phyloP scores from a whole-genome alignment of 2,329 filamentous ascomycete genomes.

The Pyrenochaeta sp. region DNA sequence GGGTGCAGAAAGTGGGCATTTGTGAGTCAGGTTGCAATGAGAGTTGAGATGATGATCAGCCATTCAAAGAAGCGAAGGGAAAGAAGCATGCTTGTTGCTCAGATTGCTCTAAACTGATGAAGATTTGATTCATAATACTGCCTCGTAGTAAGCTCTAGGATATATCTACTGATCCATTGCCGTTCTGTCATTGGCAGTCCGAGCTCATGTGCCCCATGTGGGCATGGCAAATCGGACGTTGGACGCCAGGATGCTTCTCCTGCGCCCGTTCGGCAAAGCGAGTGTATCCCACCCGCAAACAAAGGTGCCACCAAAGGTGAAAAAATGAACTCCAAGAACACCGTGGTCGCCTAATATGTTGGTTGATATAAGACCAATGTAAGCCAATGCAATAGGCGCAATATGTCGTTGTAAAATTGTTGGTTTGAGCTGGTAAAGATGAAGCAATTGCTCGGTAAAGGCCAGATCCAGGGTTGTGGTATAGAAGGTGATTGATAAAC shows the following conservation, averaged over 20 bases:
- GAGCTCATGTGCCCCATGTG: background rate
- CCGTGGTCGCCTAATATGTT: conserved; percentile 1
- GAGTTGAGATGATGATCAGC: too few species aligned
- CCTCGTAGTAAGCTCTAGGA: background rate
- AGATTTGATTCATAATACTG: background rate
- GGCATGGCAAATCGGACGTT: background rate
- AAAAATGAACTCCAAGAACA: conserved; percentile 9
- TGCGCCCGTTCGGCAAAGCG: background rate
- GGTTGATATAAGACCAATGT: background rate
- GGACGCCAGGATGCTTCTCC: background rate
- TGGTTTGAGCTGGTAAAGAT: conserved; percentile 3
- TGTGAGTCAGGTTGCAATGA: too few species aligned
- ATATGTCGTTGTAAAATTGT: conserved; percentile 15
- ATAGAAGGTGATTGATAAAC: conserved; percentile 20
- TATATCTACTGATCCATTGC: too few species aligned
- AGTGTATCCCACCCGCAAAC: background rate
- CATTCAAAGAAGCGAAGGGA: background rate
- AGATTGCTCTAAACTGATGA: background rate
- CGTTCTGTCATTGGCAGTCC: background rate
- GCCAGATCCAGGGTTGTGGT: conserved; percentile 4
- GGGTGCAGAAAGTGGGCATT: too few species aligned
- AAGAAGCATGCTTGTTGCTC: background rate
- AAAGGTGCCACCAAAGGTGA: background rate
- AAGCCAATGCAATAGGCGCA: conserved; percentile 5
- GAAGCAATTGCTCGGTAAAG: background rate